A percentile compares a stretch with the other conserved stretches of the same genome.
These are phyloP conservation scores for Curvularia eragrostidis DNA, from an alignment of 2,329 filamentous ascomycete genomes.

Conservation along the genomic window DNA sequence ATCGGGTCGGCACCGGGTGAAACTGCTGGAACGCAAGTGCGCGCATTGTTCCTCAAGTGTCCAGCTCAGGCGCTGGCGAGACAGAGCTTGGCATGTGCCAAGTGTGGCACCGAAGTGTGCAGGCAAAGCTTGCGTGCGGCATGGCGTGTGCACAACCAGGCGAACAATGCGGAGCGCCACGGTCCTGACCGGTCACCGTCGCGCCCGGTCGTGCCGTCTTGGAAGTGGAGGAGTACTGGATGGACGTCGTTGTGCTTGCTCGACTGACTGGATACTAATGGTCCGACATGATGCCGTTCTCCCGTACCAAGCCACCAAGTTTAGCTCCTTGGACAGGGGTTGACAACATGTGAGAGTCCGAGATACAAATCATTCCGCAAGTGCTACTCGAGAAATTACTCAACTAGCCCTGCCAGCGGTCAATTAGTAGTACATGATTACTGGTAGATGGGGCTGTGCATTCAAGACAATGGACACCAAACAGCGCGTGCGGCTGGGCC, in stretches of 20 bases:
- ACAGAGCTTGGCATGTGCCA: slow-evolving; percentile 4
- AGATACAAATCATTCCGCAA: neutral
- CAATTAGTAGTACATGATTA: neutral
- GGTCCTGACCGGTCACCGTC: slow-evolving; percentile 3
- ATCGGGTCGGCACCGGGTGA: neutral
- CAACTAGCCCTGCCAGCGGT: neutral
- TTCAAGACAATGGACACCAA: neutral
- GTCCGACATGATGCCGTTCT: neutral
- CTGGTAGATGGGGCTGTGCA: neutral
- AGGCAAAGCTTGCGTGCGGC: neutral
- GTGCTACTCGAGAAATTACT: neutral
- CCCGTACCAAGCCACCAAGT: neutral
- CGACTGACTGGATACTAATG: neutral
- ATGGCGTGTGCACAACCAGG: slow-evolving; percentile 6
- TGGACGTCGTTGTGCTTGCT: neutral
- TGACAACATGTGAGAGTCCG: neutral
- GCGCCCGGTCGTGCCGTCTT: neutral
- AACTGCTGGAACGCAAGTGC: neutral
- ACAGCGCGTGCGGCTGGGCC: neutral
- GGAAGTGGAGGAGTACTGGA: neutral
- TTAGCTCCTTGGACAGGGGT: neutral
- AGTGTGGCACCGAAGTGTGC: slow-evolving; percentile 5
- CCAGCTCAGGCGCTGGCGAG: neutral
- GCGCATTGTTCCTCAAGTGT: slow-evolving; percentile 1
- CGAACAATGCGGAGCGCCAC: neutral